phyloP scores from a whole-genome alignment of 345 rosid species.

The Boechera divaricarpa region DNA sequence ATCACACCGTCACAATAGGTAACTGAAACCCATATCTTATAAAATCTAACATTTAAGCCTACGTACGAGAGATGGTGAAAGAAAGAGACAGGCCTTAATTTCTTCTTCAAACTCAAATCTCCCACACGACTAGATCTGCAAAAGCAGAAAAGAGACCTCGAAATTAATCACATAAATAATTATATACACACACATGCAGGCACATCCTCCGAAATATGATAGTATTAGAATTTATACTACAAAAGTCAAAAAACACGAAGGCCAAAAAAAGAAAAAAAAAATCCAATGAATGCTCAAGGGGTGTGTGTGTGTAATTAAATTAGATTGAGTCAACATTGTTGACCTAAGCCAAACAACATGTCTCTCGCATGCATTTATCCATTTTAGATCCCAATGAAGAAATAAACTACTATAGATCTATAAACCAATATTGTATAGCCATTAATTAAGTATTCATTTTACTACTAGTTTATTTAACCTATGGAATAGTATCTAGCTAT shows the following conservation, averaged over 20 bases:
- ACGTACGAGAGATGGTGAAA: conserved; percentile 38
- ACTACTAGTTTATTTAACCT: neutral
- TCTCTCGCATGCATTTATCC: conserved; percentile 55
- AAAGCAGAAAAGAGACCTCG: conserved; percentile 37
- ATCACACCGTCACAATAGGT: conserved; percentile 36
- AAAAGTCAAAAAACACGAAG: conserved; percentile 49
- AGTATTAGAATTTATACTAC: conserved; percentile 27
- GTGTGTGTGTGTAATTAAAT: conserved; percentile 39
- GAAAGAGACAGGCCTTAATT: conserved; percentile 33
- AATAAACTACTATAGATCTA: conserved; percentile 35
- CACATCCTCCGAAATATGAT: conserved; percentile 42
- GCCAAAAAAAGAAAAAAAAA: conserved; percentile 38
- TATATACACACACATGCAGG: conserved; percentile 37
- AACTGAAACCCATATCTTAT: conserved; percentile 35
- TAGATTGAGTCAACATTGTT: conserved; percentile 45
- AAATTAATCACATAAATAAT: conserved; percentile 12
- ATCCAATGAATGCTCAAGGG: conserved; percentile 40
- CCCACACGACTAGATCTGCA: conserved; percentile 49
- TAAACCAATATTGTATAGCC: conserved; percentile 23
- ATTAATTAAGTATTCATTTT: conserved; percentile 1
- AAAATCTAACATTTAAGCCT: conserved; percentile 28
- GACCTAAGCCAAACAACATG: conserved; percentile 50
- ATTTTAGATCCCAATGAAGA: conserved; percentile 49
- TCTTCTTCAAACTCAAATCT: conserved; percentile 32
- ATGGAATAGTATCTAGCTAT: conserved; percentile 32